Conservation (phyloP, 1,284 basidiomycete genomes). For the Cryptococcus neoformans region DNA sequence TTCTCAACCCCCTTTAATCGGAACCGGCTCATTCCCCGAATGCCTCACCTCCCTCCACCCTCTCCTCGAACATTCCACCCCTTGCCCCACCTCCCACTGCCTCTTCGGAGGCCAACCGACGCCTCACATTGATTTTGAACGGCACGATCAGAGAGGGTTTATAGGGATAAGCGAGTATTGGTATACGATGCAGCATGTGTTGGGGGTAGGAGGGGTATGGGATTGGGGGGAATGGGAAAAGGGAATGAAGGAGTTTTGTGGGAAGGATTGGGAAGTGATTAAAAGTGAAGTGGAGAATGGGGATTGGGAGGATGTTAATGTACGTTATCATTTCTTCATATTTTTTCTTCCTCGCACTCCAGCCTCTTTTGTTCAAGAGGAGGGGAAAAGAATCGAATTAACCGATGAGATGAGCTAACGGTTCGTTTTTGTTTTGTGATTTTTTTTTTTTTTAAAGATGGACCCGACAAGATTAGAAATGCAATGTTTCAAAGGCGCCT, state of each 20-base stretch:
- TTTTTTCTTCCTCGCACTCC: no score
- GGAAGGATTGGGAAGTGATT: constrained; percentile 73
- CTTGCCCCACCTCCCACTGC: constrained; percentile 81
- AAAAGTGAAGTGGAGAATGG: constrained; percentile 62
- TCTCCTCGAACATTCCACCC: constrained; percentile 78
- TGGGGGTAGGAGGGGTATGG: constrained; percentile 90
- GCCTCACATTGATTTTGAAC: constrained; percentile 80
- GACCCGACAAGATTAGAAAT: constrained; percentile 83
- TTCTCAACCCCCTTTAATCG: constrained; percentile 64
- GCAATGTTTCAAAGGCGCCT: constrained; percentile 99
- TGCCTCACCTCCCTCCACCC: constrained; percentile 74
- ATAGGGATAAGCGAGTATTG: constrained; percentile 99
- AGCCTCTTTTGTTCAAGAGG: no score
- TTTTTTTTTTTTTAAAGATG: constrained; percentile 49
- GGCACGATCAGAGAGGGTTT: constrained; percentile 68
- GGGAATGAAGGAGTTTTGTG: constrained; percentile 83
- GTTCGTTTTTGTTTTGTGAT: no score
- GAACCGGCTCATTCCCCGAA: constrained; percentile 84
- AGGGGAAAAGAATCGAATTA: no score
- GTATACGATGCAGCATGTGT: constrained; percentile 92
- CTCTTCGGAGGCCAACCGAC: constrained; percentile 95
- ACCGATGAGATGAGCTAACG: no score
- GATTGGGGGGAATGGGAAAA: constrained; percentile 95
- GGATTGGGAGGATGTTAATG: constrained; percentile 62
- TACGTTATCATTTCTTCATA: constrained; percentile 15